Evolutionary conservation across 2,329 filamentous ascomycete genomes (phyloP), one percentile per base, ranked within the genome.

Genomic region (Zymoseptoria passerinii): DNA sequence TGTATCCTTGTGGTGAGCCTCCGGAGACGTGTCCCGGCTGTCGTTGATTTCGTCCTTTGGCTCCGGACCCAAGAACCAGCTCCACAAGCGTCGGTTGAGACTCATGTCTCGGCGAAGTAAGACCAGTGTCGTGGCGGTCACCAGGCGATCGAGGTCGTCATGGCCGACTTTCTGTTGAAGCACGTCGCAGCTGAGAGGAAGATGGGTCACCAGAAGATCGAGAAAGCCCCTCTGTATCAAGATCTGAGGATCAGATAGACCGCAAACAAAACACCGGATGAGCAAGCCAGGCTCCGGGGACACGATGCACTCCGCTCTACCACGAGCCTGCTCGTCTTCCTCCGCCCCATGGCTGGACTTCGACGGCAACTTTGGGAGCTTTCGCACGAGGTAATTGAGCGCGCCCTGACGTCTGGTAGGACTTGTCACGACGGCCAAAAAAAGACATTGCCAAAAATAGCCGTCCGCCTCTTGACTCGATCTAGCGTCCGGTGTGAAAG

Each of bases 371-470:
- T 82, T 87, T 19, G 95, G 94, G 28, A 99, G 77, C 67, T 84
- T 85, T 58, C 91, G 86, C 53, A 84, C 80, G 48, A 99, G 78
- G 72, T 95, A 99, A 29, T 92, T 91, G 59, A 99, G 78, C 48
- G 91, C 91, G 27, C 94, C 94, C 63, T 89, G 85, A 57, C 94
- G 85, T 61, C 92, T 83, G 61, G 86, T 91, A 49, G 90, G 83
- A 68, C 92, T 92, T 0, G 94, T 96, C 60, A 99, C 94, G 18
- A 90, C 88, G 8, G 92, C 90, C 18, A 99, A 78, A 68, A 99
- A 97, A 70, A 99, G 88, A 72, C 91, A 96, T 75, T 99, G 94
- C 94, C 94, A 99, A 72, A 97, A 99, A 73, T 94, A 96, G 63
- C 89, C 89, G 28, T 73, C 70, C 4, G 64, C 61, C 51, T 81